A percentile compares a stretch with the other conserved stretches of the same genome.
Evolutionary conservation across 768 basidiomycete genomes (phyloP).

Genomic region (Suillus discolor): DNA sequence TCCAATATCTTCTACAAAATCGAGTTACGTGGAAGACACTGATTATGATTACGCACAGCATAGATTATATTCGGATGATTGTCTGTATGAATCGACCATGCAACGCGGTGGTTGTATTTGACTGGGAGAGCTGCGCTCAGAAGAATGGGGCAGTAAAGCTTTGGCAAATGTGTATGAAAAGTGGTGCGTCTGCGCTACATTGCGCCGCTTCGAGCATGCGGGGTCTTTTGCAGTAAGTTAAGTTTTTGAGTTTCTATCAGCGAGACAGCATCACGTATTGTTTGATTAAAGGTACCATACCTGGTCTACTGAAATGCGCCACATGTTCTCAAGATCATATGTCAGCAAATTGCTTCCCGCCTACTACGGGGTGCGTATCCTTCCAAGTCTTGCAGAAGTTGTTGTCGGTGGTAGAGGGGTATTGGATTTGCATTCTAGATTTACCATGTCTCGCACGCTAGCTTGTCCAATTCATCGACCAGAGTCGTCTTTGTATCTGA

Average conservation of each 20-base stretch:
- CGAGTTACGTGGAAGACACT: slow-evolving; percentile 2
- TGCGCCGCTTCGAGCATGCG: neutral
- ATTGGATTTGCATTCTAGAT: slow-evolving; percentile 1
- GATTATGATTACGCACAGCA: neutral
- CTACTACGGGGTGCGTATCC: neutral
- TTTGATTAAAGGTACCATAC: neutral
- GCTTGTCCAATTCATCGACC: slow-evolving; percentile 4
- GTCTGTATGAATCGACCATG: neutral
- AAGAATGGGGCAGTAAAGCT: neutral
- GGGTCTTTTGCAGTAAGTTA: neutral
- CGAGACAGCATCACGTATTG: neutral
- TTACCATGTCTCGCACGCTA: neutral
- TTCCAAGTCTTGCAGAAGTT: slow-evolving; percentile 1
- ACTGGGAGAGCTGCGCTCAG: neutral
- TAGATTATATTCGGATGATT: neutral
- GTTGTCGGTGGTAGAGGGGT: neutral
- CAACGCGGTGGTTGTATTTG: neutral
- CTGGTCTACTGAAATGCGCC: neutral
- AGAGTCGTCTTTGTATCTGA: neutral
- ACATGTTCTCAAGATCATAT: neutral
- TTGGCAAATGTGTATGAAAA: neutral
- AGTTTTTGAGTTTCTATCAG: neutral
- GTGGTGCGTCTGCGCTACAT: neutral
- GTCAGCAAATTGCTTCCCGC: neutral
- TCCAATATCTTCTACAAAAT: slow-evolving; percentile 6